These are phyloP conservation scores for Podaxis pistillaris DNA, from an alignment of 768 basidiomycete species.

Conservation along the genomic window DNA sequence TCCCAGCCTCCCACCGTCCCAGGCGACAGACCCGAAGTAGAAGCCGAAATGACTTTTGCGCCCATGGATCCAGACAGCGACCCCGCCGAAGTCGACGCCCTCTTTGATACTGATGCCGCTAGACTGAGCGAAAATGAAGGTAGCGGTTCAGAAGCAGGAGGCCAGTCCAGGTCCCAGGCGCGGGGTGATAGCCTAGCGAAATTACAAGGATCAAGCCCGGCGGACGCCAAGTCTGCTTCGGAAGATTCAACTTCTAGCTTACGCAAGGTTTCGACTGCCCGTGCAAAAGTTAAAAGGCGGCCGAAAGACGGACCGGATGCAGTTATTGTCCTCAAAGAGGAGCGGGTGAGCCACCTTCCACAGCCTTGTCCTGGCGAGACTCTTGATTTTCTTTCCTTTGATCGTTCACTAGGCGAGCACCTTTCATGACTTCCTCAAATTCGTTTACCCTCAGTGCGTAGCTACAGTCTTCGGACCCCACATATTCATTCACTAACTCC, in stretches of 20 bases:
- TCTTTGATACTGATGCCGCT: conserved; percentile 32
- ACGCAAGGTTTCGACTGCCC: conserved; percentile 26
- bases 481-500: not conserved
- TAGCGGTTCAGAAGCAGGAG: conserved; percentile 26
- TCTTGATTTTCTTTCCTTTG: not conserved
- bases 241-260: conserved; percentile 11
- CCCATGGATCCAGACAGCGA: conserved; percentile 54
- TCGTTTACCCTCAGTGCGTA: conserved; percentile 87
- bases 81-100: conserved; percentile 43
- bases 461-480: not conserved
- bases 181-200: conserved; percentile 59
- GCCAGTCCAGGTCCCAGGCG: conserved; percentile 35
- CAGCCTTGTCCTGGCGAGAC: not conserved
- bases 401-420: conserved; percentile 55
- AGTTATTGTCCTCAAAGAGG: conserved; percentile 87
- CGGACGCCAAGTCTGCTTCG: conserved; percentile 15
- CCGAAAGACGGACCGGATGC: conserved; percentile 66
- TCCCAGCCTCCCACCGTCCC: conserved; percentile 68
- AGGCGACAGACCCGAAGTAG: conserved; percentile 41
- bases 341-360: conserved; percentile 51
- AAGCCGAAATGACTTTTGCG: conserved; percentile 60
- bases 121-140: conserved; percentile 37
- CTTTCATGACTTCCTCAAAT: conserved; percentile 93
- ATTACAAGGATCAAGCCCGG: conserved; percentile 40
- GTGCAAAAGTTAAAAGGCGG: conserved; percentile 40